These are phyloP conservation scores for Tylopilus plumbeoviolaceoides DNA, from an alignment of 768 basidiomycete species.

Conservation along the genomic window DNA sequence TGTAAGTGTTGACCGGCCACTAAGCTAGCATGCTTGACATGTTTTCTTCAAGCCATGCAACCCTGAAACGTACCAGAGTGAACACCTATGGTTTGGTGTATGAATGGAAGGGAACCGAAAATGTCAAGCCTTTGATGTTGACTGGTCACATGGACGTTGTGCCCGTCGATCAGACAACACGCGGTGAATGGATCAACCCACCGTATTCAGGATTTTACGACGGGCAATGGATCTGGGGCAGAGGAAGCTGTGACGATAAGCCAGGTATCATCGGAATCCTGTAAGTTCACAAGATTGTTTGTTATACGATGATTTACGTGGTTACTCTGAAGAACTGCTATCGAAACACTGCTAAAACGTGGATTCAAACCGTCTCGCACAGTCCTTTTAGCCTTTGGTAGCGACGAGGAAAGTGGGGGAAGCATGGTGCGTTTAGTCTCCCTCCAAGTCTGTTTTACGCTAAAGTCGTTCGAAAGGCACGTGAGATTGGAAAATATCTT, in stretches of 20 bases:
- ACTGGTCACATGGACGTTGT: too few species aligned
- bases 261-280: conserved; percentile 32
- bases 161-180: too few species aligned
- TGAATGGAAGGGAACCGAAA: too few species aligned
- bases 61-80: too few species aligned
- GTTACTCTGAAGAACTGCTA: conserved; percentile 17
- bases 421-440: conserved; percentile 27
- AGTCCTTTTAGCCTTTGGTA: conserved; percentile 38
- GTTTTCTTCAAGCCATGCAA: too few species aligned
- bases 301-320: background rate
- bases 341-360: conserved; percentile 27
- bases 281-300: conserved; percentile 18
- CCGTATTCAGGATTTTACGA: conserved; percentile 49
- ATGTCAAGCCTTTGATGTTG: too few species aligned
- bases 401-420: conserved; percentile 44
- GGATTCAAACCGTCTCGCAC: conserved; percentile 30
- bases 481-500: conserved; percentile 37
- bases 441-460: background rate
- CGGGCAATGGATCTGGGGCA: conserved; percentile 44
- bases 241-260: conserved; percentile 46
- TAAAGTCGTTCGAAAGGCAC: conserved; percentile 37
- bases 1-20: too few species aligned
- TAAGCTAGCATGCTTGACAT: too few species aligned
- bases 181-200: conserved; percentile 41
- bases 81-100: too few species aligned